Conservation (phyloP, 2,329 filamentous ascomycete genomes). For the Xylaria hypoxylon region DNA sequence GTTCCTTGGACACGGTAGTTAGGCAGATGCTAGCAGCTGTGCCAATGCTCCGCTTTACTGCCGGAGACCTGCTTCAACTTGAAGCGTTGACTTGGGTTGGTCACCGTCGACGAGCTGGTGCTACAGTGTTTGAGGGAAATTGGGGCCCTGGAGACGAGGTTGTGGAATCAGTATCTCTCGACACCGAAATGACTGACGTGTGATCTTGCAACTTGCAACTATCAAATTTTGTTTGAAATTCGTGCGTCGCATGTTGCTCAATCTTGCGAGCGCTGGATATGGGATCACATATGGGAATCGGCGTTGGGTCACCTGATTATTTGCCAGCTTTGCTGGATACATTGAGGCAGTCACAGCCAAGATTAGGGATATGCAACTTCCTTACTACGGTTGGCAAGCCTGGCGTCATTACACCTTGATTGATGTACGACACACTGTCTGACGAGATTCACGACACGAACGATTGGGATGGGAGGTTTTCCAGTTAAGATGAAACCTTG, state of each 20-base stretch:
- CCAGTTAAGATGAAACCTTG: constrained; percentile 27
- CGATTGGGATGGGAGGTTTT: constrained; percentile 33
- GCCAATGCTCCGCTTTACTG: constrained; percentile 77
- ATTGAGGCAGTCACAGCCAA: constrained; percentile 31
- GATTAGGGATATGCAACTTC: constrained; percentile 36
- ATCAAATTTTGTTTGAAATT: constrained; percentile 41
- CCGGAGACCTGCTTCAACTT: constrained; percentile 77
- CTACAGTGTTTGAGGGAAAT: constrained; percentile 95
- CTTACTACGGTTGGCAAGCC: constrained; percentile 36
- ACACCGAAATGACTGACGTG: constrained; percentile 71
- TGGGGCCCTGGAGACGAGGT: constrained; percentile 82
- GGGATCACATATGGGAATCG: constrained; percentile 44
- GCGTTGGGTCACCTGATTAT: constrained; percentile 46
- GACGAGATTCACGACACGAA: constrained; percentile 32
- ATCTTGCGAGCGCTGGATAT: constrained; percentile 49
- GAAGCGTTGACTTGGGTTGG: constrained; percentile 85
- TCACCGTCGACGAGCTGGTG: constrained; percentile 80
- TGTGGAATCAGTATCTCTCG: constrained; percentile 54
- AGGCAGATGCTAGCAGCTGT: constrained; percentile 87
- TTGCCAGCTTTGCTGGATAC: constrained; percentile 51
- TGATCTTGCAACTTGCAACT: constrained; percentile 50
- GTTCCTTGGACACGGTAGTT: constrained; percentile 86
- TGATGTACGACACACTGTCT: constrained; percentile 39
- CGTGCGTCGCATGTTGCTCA: constrained; percentile 46
- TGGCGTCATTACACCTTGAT: constrained; percentile 38